phyloP scores from a whole-genome alignment of 371 early-diverging fungal genomes.

The Apophysomyces variabilis region DNA sequence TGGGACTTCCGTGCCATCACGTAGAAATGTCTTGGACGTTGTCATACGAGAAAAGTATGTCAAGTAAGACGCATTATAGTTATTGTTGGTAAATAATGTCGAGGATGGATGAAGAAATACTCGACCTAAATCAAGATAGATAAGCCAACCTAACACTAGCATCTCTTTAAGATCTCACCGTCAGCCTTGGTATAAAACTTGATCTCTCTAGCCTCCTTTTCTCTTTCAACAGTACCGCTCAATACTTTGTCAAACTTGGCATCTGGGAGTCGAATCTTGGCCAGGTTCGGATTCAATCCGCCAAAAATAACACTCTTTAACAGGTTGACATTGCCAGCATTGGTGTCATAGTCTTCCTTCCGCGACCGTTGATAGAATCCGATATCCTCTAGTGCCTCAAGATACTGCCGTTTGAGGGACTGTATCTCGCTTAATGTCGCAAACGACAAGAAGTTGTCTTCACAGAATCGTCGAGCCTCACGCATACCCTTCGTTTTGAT shows the following conservation, averaged over 20 bases:
- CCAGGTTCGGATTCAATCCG: slow-evolving; percentile 74
- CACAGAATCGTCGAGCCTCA: slow-evolving; percentile 40
- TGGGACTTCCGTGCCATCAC: slow-evolving; percentile 76
- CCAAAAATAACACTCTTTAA: slow-evolving; percentile 66
- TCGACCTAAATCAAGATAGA: slow-evolving; percentile 44
- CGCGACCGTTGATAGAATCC: slow-evolving; percentile 53
- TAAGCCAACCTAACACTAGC: not conserved
- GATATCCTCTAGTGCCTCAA: slow-evolving; percentile 61
- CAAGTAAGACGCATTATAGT: slow-evolving; percentile 66
- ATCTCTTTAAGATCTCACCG: slow-evolving; percentile 27
- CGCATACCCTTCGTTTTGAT: slow-evolving; percentile 38
- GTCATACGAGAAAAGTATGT: slow-evolving; percentile 73
- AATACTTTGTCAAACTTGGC: slow-evolving; percentile 75
- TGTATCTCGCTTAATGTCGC: slow-evolving; percentile 55
- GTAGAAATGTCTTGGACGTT: slow-evolving; percentile 74
- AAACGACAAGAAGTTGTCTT: slow-evolving; percentile 67
- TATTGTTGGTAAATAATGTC: slow-evolving; percentile 61
- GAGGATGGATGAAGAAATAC: slow-evolving; percentile 87
- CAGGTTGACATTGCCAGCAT: slow-evolving; percentile 57
- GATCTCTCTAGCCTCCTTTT: slow-evolving; percentile 75
- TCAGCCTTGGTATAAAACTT: slow-evolving; percentile 69
- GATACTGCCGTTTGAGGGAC: slow-evolving; percentile 59
- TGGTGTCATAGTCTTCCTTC: slow-evolving; percentile 42
- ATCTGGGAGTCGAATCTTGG: slow-evolving; percentile 71
- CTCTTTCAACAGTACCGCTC: slow-evolving; percentile 74